phyloP scores from a whole-genome alignment of 345 rosid species.

The Citrus sinensis region DVS_A1.0 CM039162.1:5394501-5395000 shows the following conservation, averaged over 20 bases:
- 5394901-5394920: neutral
- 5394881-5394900: neutral
- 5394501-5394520: slow-evolving; percentile 61
- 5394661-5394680: no score
- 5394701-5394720: slow-evolving; percentile 72
- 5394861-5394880: neutral
- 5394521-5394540: slow-evolving; percentile 47
- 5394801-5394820: slow-evolving; percentile 67
- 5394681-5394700: slow-evolving; percentile 36
- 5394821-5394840: slow-evolving; percentile 21
- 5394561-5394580: slow-evolving; percentile 48
- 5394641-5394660: no score
- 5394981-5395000: no score
- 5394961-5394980: neutral
- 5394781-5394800: slow-evolving; percentile 60
- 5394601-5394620: neutral
- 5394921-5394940: neutral
- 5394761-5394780: slow-evolving; percentile 50
- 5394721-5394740: slow-evolving; percentile 62
- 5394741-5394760: slow-evolving; percentile 45
- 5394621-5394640: neutral
- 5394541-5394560: slow-evolving; percentile 55
- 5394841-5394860: neutral
- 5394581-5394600: slow-evolving; percentile 26
- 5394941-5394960: no score